phyloP scores from a whole-genome alignment of 1,284 basidiomycete species.

The Coniferiporia sulphurascens region DNA sequence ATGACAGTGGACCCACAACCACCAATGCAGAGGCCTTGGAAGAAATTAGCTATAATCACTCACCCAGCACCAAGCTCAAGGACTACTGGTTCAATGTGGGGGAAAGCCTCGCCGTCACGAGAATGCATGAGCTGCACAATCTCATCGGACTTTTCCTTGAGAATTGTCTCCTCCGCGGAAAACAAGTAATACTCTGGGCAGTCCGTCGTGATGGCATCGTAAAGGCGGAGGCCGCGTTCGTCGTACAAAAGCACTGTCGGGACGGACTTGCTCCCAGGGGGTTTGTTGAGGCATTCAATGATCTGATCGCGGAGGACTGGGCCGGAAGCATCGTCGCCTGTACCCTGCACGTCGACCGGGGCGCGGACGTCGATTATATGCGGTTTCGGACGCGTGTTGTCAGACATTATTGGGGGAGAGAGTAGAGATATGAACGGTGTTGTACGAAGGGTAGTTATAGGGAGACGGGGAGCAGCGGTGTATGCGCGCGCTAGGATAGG shows the following conservation, averaged over 20 bases:
- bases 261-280: slow-evolving; percentile 55
- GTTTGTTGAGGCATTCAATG: slow-evolving; percentile 48
- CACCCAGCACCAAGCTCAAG: slow-evolving; percentile 88
- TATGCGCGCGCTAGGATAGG: too few species aligned
- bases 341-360: not conserved
- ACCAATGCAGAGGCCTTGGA: not conserved
- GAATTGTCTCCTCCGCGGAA: slow-evolving; percentile 64
- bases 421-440: not conserved
- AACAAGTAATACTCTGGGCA: slow-evolving; percentile 83
- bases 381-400: not conserved
- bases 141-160: slow-evolving; percentile 52
- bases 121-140: slow-evolving; percentile 72
- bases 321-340: not conserved
- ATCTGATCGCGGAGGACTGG: slow-evolving; percentile 44
- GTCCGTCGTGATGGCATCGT: slow-evolving; percentile 80
- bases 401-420: not conserved
- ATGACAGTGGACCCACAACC: slow-evolving; percentile 9
- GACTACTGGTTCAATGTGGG: slow-evolving; percentile 49
- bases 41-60: slow-evolving; percentile 32
- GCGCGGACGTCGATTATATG: slow-evolving; percentile 14
- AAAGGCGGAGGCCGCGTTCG: slow-evolving; percentile 76
- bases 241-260: slow-evolving; percentile 89
- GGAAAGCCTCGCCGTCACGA: slow-evolving; percentile 43
- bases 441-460: too few species aligned
- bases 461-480: too few species aligned